Percentiles rank a stretch among this genome's conserved stretches.
Evolutionary conservation across 768 basidiomycete genomes (phyloP).

Genomic region (Rossbeevera mucosa): DNA sequence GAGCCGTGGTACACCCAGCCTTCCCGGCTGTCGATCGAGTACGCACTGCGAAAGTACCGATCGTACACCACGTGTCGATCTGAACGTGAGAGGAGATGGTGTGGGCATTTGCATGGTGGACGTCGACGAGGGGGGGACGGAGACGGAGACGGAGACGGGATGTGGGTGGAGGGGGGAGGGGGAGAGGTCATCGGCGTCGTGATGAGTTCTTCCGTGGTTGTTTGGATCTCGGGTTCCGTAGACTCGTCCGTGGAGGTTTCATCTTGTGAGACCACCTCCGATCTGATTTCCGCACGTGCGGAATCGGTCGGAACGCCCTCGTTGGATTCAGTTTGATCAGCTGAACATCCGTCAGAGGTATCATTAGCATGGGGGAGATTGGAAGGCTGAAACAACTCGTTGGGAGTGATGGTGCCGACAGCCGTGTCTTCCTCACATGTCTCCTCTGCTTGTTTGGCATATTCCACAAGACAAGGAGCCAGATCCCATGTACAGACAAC

Average conservation of each 20-base stretch:
- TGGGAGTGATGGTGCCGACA: too few relatives aligned
- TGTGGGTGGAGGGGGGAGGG: not conserved
- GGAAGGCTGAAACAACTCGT: not conserved
- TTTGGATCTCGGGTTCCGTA: not conserved
- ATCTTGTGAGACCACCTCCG: not conserved
- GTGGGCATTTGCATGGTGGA: constrained; percentile 1
- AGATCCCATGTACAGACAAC: constrained; percentile 15
- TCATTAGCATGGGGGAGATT: not conserved
- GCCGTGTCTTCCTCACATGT: not conserved
- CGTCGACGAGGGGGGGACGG: not conserved
- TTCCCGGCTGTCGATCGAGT: constrained; percentile 6
- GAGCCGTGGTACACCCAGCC: constrained; percentile 17
- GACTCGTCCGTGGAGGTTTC: not conserved
- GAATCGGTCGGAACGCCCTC: not conserved
- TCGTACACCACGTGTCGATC: constrained; percentile 10
- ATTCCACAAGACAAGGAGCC: constrained; percentile 6
- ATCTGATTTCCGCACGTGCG: not conserved
- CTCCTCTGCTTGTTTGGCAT: constrained; percentile 3
- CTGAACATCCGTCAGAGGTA: not conserved
- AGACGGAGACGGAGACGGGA: not conserved
- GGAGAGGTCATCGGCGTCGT: not conserved
- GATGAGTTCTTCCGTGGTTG: not conserved
- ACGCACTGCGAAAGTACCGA: constrained; percentile 12
- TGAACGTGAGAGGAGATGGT: constrained; percentile 12
- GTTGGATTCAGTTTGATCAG: not conserved